Evolutionary conservation across 768 basidiomycete genomes (phyloP).

Genomic region (Krasilnikovozyma curviuscula): DNA sequence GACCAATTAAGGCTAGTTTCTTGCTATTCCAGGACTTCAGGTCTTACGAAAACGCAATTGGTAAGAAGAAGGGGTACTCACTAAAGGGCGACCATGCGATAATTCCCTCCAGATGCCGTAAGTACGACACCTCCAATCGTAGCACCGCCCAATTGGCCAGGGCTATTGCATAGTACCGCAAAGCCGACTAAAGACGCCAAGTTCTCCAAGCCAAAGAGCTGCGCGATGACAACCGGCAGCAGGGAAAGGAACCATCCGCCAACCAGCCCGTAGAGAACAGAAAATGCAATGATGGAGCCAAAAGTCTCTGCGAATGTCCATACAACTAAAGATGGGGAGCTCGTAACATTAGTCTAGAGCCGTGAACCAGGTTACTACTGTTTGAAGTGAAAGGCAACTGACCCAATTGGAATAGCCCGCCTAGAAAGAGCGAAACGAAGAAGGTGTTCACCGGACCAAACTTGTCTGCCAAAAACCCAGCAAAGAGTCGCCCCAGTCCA

Average conservation of each 20-base stretch:
- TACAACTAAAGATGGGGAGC: background rate
- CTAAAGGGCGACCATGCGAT: too few species aligned
- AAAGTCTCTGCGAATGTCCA: conserved; percentile 5
- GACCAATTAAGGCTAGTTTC: too few species aligned
- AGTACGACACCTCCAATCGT: too few species aligned
- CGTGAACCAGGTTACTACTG: too few species aligned
- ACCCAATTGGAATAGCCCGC: background rate
- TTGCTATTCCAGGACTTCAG: too few species aligned
- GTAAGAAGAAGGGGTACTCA: too few species aligned
- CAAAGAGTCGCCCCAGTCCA: background rate
- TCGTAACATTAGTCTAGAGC: too few species aligned
- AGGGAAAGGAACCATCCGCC: background rate
- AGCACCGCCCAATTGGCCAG: background rate
- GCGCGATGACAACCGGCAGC: conserved; percentile 2
- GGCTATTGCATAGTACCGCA: background rate
- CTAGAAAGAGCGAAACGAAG: background rate
- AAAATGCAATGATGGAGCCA: background rate
- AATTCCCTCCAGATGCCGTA: too few species aligned
- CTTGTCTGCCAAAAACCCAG: background rate
- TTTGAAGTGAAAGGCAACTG: background rate
- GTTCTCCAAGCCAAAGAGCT: background rate
- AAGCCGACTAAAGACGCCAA: conserved; percentile 2
- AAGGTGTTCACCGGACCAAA: conserved; percentile 1
- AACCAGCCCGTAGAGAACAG: background rate
- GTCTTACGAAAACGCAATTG: too few species aligned